Conservation (phyloP, 306 rosid genomes). For the apple (Malus domestica) region DNA sequence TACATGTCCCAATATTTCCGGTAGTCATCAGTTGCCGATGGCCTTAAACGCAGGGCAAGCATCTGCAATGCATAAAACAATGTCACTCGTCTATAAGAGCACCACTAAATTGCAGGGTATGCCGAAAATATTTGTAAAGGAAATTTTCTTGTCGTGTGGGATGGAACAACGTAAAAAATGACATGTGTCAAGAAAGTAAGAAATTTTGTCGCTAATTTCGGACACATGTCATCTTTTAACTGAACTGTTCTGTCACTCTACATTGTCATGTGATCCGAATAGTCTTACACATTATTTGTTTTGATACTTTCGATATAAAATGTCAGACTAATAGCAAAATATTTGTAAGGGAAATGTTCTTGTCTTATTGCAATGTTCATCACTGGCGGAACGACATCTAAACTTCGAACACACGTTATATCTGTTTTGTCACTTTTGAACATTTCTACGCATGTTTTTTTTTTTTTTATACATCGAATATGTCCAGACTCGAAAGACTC, state of each 20-base stretch:
- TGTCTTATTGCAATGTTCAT: too few relatives aligned
- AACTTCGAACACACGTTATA: too few relatives aligned
- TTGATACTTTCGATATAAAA: too few relatives aligned
- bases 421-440: too few relatives aligned
- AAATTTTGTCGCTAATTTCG: background rate
- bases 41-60: conserved; percentile 57
- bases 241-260: background rate
- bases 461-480: too few relatives aligned
- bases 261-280: accelerated
- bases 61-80: conserved; percentile 29
- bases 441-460: too few relatives aligned
- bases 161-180: background rate
- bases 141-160: background rate
- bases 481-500: too few relatives aligned
- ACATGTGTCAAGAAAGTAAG: background rate
- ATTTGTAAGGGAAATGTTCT: too few relatives aligned
- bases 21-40: conserved; percentile 30
- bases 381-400: too few relatives aligned
- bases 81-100: background rate
- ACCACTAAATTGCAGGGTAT: too few relatives aligned
- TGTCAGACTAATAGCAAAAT: too few relatives aligned
- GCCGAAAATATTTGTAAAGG: too few relatives aligned
- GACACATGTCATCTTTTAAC: background rate
- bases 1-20: conserved; percentile 80
- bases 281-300: background rate